Evolutionary conservation across 805 yeast species (phyloP).

Genomic region (Candida taoyuanica): DNA sequence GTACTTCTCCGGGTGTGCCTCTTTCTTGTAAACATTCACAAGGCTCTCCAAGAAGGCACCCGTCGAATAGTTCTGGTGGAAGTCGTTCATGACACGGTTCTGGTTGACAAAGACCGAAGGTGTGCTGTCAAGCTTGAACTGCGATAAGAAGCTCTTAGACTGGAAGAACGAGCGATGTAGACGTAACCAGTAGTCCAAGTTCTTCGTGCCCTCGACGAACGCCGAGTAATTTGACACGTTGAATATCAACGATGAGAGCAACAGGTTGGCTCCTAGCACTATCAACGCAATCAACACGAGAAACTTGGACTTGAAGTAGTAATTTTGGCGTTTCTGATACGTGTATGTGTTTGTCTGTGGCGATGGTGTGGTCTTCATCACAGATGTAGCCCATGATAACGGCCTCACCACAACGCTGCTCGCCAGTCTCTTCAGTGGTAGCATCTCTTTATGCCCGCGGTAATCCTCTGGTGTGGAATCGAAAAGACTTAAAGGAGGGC

Average conservation of each 20-base stretch:
- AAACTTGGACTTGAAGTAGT: conserved; percentile 23
- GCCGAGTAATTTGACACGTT: conserved; percentile 19
- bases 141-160: conserved; percentile 16
- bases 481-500: no score
- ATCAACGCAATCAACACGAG: conserved; percentile 20
- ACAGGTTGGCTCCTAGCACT: conserved; percentile 18
- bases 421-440: conserved; percentile 7
- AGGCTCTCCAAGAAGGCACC: conserved; percentile 17
- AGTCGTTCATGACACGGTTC: conserved; percentile 7
- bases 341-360: conserved; percentile 4
- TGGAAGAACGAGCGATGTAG: conserved; percentile 21
- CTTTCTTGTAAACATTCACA: conserved; percentile 6
- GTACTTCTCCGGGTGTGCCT: conserved; percentile 17
- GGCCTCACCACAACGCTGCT: conserved; percentile 6
- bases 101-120: conserved; percentile 4
- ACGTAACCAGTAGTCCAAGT: conserved; percentile 17
- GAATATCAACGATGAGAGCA: conserved; percentile 19
- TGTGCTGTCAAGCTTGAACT: conserved; percentile 14
- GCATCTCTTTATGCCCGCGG: no score
- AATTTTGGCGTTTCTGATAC: conserved; percentile 12
- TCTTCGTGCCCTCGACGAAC: conserved; percentile 18
- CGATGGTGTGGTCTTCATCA: conserved; percentile 2
- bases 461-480: no score
- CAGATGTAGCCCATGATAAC: conserved; percentile 1
- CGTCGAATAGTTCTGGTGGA: conserved; percentile 19